Conservation (phyloP, 139 green algal genomes). For the Coccomyxa sp. region DNA sequence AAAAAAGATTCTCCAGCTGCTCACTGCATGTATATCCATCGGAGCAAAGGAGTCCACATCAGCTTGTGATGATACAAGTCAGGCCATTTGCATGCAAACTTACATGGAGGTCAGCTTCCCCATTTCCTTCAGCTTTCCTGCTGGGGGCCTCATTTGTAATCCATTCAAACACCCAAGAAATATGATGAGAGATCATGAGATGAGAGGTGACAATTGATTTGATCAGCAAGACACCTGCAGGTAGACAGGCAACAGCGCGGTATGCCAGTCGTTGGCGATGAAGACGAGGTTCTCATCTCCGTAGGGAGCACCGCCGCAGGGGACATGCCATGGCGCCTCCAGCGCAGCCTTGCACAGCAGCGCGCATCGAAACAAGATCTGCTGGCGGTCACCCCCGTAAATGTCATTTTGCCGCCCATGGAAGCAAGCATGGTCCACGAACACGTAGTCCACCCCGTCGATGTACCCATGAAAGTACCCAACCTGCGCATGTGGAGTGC, state of each 20-base stretch:
- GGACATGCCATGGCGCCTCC: constrained; percentile 82
- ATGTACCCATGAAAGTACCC: constrained; percentile 78
- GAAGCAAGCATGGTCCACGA: constrained; percentile 88
- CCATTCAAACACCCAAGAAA: too few relatives aligned
- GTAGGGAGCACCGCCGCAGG: constrained; percentile 75
- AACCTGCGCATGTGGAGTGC: constrained; percentile 34
- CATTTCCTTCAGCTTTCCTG: too few relatives aligned
- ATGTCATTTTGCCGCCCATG: constrained; percentile 59
- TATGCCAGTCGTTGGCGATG: constrained; percentile 95
- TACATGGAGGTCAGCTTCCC: too few relatives aligned
- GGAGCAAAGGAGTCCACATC: too few relatives aligned
- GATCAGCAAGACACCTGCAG: constrained; percentile 54
- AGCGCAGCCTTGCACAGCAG: constrained; percentile 81
- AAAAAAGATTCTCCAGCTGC: too few relatives aligned
- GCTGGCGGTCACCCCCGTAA: constrained; percentile 57
- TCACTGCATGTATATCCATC: too few relatives aligned
- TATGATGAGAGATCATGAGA: too few relatives aligned
- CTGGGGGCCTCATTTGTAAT: too few relatives aligned
- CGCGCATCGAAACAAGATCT: constrained; percentile 31
- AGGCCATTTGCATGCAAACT: too few relatives aligned
- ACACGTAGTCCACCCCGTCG: constrained; percentile 88
- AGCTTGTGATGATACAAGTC: too few relatives aligned
- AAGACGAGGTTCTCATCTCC: constrained; percentile 85
- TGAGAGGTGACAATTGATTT: neutral
- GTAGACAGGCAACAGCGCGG: constrained; percentile 85